These are phyloP conservation scores for Triticum turgidum DNA, from an alignment of 176 grass and related monocot species.

Conservation along the genomic window DNA sequence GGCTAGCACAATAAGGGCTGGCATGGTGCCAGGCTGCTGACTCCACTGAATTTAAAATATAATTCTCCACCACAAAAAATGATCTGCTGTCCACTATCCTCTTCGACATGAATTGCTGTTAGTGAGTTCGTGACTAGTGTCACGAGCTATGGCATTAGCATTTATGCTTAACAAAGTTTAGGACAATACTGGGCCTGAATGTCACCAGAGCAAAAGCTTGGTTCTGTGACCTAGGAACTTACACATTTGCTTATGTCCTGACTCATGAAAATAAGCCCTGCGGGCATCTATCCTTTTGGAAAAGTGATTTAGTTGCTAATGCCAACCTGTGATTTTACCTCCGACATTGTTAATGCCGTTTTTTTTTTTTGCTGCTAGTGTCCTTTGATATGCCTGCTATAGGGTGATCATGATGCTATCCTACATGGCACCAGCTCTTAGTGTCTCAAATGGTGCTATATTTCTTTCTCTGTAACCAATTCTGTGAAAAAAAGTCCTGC, in stretches of 20 bases:
- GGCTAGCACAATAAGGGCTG: background rate
- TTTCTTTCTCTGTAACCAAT: background rate
- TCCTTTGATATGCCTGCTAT: background rate
- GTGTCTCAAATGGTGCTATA: background rate
- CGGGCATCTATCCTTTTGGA: background rate
- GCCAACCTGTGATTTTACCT: background rate
- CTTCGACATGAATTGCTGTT: background rate
- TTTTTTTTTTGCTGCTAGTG: too few species aligned
- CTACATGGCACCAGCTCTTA: background rate
- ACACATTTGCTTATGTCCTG: slow-evolving; percentile 6
- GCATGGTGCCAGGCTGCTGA: background rate
- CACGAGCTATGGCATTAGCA: background rate
- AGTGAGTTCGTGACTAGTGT: background rate
- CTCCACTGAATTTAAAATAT: background rate
- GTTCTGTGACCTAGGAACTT: background rate
- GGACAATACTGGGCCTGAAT: slow-evolving; percentile 2
- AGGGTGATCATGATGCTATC: background rate
- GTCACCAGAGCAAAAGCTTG: background rate
- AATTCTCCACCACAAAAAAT: background rate
- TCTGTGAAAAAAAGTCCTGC: background rate
- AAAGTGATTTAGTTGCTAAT: background rate
- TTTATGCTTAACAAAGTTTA: background rate
- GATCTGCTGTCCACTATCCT: background rate
- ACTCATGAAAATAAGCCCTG: background rate
- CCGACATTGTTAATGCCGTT: background rate